These are phyloP conservation scores for Ceratobasidium sp. DNA, from an alignment of 1,284 basidiomycete genomes.

Conservation along the genomic window DNA sequence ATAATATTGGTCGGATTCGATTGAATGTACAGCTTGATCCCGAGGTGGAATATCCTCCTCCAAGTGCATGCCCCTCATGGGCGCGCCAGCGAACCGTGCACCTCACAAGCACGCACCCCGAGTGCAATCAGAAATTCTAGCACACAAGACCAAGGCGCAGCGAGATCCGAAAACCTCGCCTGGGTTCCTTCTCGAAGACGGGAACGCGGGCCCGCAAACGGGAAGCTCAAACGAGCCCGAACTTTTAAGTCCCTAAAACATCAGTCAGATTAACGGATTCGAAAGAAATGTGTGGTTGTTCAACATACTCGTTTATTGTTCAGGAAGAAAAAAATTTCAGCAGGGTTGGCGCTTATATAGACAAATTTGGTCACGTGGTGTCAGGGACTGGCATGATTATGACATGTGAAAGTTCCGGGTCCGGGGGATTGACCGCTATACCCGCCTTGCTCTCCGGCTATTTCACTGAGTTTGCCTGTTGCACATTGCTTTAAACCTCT, in stretches of 20 bases:
- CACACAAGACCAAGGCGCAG: constrained; percentile 32
- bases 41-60: constrained; percentile 14
- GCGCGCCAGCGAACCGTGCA: constrained; percentile 30
- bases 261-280: constrained; percentile 47
- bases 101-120: constrained; percentile 13
- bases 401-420: constrained; percentile 20
- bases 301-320: constrained; percentile 42
- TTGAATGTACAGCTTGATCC: constrained; percentile 30
- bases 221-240: constrained; percentile 59
- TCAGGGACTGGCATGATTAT: not conserved
- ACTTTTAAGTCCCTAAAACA: constrained; percentile 75
- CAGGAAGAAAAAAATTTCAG: constrained; percentile 39
- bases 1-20: no score
- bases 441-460: not conserved
- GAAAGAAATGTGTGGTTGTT: not conserved
- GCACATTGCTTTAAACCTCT: not conserved
- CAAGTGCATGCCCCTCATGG: constrained; percentile 24
- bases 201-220: constrained; percentile 40
- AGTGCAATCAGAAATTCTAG: constrained; percentile 20
- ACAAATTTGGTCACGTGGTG: constrained; percentile 8
- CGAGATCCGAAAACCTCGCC: constrained; percentile 29
- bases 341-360: constrained; percentile 5
- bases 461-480: constrained; percentile 1
- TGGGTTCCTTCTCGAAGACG: constrained; percentile 37
- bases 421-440: not conserved